Evolutionary conservation across 768 basidiomycete species (phyloP).

Genomic region (Podaxis sp.): DNA sequence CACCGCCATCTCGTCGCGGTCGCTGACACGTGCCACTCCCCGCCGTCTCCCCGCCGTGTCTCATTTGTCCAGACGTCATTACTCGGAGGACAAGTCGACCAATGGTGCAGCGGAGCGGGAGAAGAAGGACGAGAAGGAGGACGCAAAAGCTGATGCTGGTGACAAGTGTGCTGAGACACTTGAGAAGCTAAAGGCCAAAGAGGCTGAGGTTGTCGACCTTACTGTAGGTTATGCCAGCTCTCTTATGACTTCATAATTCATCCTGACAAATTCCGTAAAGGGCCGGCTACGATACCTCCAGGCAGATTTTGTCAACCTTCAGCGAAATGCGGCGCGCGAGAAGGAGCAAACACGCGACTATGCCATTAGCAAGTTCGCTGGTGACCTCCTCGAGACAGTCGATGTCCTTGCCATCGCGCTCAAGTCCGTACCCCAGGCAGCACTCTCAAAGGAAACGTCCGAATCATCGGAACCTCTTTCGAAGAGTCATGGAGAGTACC

Average conservation of each 20-base stretch:
- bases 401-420: conserved; percentile 88
- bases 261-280: conserved; percentile 39
- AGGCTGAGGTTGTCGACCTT: conserved; percentile 79
- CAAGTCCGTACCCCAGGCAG: conserved; percentile 67
- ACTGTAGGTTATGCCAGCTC: conserved; percentile 52
- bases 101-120: conserved; percentile 26
- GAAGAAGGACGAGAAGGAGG: conserved; percentile 24
- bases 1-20: conserved; percentile 51
- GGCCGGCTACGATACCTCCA: conserved; percentile 87
- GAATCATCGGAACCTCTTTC: conserved; percentile 25
- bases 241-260: conserved; percentile 16
- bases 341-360: conserved; percentile 92
- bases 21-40: conserved; percentile 29
- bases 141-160: conserved; percentile 29
- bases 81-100: conserved; percentile 55
- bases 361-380: conserved; percentile 89
- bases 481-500: conserved; percentile 59
- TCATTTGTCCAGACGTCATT: conserved; percentile 42
- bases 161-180: conserved; percentile 31
- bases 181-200: conserved; percentile 77
- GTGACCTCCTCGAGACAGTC: conserved; percentile 85
- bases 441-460: conserved; percentile 29
- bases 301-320: conserved; percentile 95
- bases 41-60: conserved; percentile 32
- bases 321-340: conserved; percentile 88